Base-by-base conservation (phyloP, 179 eudicot species). In the Patellifolia procumbens region DNA sequence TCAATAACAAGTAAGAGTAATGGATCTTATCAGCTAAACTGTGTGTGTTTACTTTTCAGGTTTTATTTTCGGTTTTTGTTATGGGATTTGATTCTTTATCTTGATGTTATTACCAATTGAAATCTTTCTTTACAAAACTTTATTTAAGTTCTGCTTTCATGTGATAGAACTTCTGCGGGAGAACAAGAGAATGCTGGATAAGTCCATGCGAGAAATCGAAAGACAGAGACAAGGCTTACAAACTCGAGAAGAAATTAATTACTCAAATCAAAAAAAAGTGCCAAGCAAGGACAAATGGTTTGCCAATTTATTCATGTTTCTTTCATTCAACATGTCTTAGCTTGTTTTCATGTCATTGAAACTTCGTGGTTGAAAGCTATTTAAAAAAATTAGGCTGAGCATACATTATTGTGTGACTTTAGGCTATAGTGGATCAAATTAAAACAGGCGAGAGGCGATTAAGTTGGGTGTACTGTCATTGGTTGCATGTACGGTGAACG, bases 231-330 rank as follows among this genome's bases (percentile, higher is more conserved):
- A 91, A 60, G 94, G 96, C 29, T 85, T 93, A 68, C 97, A 92
- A 82, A 83, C 96, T 37, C 97, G 97, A 92, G 86, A 92, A 91
- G 88, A 92, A 91, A 77, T 74, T 92, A 59, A 92, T 92, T 67
- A 86, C 59, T 0, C 96, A 92, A 85, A 92, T 92, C 71, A 92
- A 92, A 81, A 92, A n/a, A 92, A 81, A 91, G 86, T 72, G 97
- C 97, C 69, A 92, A 92, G 85, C 97, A 92, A 87, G 97, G 97
- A 43, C 97, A 92, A 80, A 92, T 92, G 97, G 97, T 92, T 81
- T 70, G 83, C 69, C 39, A 15, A 20, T 65, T 73, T 35, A 7
- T 46, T 71, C 28, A 9, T 19, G 17, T 63, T 51, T 24, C 17
- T 16, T 29, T 13, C 4, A 16, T 64, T n/a, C 4, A 19, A n/a